Evolutionary conservation across 768 basidiomycete species (phyloP).

Genomic region (Lentinula sp.): DNA sequence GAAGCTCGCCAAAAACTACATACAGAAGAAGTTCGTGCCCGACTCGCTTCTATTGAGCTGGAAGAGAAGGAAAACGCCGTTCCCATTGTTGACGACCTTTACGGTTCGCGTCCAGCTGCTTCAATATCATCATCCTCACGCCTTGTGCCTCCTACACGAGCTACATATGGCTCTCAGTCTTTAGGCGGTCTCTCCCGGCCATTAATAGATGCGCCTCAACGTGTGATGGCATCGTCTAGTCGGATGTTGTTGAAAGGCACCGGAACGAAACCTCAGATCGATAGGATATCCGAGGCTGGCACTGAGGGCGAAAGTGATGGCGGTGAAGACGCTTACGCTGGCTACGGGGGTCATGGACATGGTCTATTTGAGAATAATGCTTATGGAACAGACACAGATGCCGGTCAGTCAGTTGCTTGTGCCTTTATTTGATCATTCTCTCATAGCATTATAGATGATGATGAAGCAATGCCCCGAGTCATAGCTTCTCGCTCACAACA

Average conservation of each 20-base stretch:
- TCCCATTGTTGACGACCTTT: constrained; percentile 9
- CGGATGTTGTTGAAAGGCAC: constrained; percentile 6
- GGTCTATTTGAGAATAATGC: background rate
- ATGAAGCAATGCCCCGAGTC: constrained; percentile 2
- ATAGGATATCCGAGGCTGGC: constrained; percentile 44
- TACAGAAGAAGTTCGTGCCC: constrained; percentile 6
- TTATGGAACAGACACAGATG: background rate
- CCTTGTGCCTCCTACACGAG: constrained; percentile 1
- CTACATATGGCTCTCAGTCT: constrained; percentile 1
- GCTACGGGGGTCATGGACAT: constrained; percentile 14
- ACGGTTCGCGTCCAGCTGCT: constrained; percentile 4
- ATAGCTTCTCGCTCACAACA: background rate
- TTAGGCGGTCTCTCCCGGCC: background rate
- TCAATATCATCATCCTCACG: background rate
- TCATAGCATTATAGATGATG: background rate
- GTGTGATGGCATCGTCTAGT: background rate
- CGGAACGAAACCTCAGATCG: constrained; percentile 27
- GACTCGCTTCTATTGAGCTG: background rate
- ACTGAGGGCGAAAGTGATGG: constrained; percentile 14
- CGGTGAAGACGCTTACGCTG: constrained; percentile 32
- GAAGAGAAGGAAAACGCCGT: constrained; percentile 13
- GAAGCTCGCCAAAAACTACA: constrained; percentile 5
- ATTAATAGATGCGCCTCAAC: constrained; percentile 1
- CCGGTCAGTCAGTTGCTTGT: background rate
- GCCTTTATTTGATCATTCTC: background rate